Base-by-base conservation (phyloP, 106 monocot species). In the Dendrobium officinale region DNA sequence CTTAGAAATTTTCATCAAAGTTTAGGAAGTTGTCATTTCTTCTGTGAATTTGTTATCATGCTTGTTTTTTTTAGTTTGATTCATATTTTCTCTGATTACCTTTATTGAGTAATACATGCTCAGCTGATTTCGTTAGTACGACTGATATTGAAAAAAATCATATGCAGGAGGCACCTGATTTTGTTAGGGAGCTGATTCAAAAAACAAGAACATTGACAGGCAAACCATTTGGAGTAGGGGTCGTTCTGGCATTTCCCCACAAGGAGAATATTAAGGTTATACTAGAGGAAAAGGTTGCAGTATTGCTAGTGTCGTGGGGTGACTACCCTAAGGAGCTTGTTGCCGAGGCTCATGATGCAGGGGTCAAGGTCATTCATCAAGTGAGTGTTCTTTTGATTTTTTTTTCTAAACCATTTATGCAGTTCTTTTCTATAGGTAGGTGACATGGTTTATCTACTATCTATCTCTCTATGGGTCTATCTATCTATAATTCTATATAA, bases 301-400 rank as follows among this genome's bases (percentile, higher is more conserved):
- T 91, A n/a, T 77, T 95, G 80, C 85, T 87, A 43, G 90, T 95
- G 72, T 91, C 83, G 44, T 94, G 94, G 94, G 94, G 94, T 27
- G 91, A 94, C 11, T 94, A 86, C 55, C 85, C 91, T 3, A 77
- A 54, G 70, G 89, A 91, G 45, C 89, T 89, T 54, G 94, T 94
- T 27, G 77, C 73, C 72, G 85, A 91, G 81, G 94, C 91, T 82
- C 94, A 94, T 78, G 37, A 47, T 68, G 84, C 87, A 47, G 94
- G 94, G 19, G 88, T 94, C 48, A 94, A 86, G 83, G 88, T 94
- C 72, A 75, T 94, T 73, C 94, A 94, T 83, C 94, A 94, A 81
- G 91, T 93, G 75, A 90, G 93, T 85, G 6, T 43, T 74, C 2
- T 44, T 74, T 42, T 44, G 2, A 27, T 27, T 26, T 5, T 26